Evolutionary conservation across 495 filamentous ascomycete genomes (phyloP).

Genomic region (Neurospora discreta): DNA sequence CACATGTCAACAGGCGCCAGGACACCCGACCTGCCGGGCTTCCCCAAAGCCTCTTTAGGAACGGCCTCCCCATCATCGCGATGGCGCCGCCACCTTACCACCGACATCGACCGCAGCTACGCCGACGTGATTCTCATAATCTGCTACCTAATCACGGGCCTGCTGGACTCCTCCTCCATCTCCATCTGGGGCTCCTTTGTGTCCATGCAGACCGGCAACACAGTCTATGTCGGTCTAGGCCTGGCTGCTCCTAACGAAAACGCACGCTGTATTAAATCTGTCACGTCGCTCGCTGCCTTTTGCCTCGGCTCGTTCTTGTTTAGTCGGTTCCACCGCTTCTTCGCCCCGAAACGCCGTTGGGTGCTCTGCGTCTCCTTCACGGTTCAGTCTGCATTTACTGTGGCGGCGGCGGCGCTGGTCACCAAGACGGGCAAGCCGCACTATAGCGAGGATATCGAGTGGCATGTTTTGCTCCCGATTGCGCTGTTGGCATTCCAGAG

Average conservation of each 20-base stretch:
- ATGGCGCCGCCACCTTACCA: constrained; percentile 33
- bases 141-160: constrained; percentile 62
- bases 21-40: background rate
- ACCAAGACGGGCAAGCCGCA: constrained; percentile 26
- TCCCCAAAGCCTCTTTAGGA: background rate
- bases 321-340: constrained; percentile 46
- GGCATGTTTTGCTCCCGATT: constrained; percentile 49
- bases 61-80: background rate
- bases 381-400: constrained; percentile 40
- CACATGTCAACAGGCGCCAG: background rate
- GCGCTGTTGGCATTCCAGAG: constrained; percentile 59
- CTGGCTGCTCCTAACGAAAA: constrained; percentile 41
- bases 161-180: constrained; percentile 61
- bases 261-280: constrained; percentile 55
- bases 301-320: constrained; percentile 57
- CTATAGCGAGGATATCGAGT: constrained; percentile 35
- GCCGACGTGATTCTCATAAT: constrained; percentile 52
- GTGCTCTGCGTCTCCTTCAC: constrained; percentile 51
- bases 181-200: constrained; percentile 68
- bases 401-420: constrained; percentile 48
- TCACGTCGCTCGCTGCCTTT: constrained; percentile 52
- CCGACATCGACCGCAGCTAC: constrained; percentile 41
- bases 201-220: constrained; percentile 74
- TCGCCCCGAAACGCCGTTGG: constrained; percentile 46
- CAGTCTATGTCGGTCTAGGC: constrained; percentile 62